Evolutionary conservation across 495 filamentous ascomycete species (phyloP), one percentile per base, ranked within the genome.

Genomic region (Podospora didyma): DNA sequence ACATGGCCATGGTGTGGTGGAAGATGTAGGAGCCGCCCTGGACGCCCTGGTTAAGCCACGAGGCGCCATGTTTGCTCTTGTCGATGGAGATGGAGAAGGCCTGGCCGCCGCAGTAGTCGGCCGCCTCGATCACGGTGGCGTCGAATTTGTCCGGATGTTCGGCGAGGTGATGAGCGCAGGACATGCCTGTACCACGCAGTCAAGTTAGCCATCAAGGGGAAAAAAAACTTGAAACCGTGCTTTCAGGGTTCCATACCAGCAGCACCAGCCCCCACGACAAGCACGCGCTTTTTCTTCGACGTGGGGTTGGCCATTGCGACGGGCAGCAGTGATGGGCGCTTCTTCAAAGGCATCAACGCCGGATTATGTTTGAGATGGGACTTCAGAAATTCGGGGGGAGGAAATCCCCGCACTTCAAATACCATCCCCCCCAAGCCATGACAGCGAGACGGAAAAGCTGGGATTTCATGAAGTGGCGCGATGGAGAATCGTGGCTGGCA

Each of bases 41-140:
- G 1, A 95, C 90, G 12, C 89, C 90, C 59, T 95, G 82, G 62
- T 95, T 95, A 61, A 92, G 78, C 89, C 88, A 92, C 26, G 77
- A 77, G 1, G 88, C 83, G 2, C 88, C 87, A 62, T 87, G 76
- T 55, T 80, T 81, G 14, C 78, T 64, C 58, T 86, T 79, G 67
- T 92, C 85, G 7, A 95, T 64, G 2, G 85, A 67, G 46, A 93
- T 89, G 3, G 89, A 90, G 39, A 86, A 89, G 1, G 89, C 89
- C 66, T 95, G 89, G 0, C 90, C 89, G n/a, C 90, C 90, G 51
- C 83, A 82, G 50, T 89, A 82, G 35, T 78, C 70, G 26, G 80
- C 79, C 1, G 77, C 79, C 54, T 93, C 89, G 51, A 95, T 80
- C 23, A 93, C 64, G 0, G 88, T 91, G 24, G 93, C 80, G 35